Percentiles rank a stretch among this genome's conserved stretches.
Evolutionary conservation across 2,329 filamentous ascomycete genomes (phyloP).

Genomic region (Xylariaceae sp.): DNA sequence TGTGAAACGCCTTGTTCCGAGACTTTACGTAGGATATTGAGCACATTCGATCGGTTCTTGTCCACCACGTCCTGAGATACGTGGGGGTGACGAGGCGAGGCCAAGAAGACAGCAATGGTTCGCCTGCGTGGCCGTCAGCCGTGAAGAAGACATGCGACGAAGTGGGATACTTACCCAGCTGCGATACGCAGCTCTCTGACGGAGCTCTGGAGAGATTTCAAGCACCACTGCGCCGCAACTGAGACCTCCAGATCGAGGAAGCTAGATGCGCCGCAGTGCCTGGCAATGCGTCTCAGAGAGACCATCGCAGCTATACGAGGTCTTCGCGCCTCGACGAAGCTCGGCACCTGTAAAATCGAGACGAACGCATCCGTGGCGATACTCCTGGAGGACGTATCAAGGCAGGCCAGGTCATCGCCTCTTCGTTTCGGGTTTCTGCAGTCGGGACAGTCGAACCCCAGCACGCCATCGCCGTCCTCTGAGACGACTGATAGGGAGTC

Average conservation of each 20-base stretch:
- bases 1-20: slow-evolving; percentile 60
- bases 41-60: slow-evolving; percentile 60
- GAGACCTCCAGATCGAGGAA: slow-evolving; percentile 63
- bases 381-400: slow-evolving; percentile 24
- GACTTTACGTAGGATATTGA: slow-evolving; percentile 65
- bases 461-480: slow-evolving; percentile 2
- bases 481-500: slow-evolving; percentile 30
- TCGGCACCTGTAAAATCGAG: slow-evolving; percentile 35
- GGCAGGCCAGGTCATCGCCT: slow-evolving; percentile 7
- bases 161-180: slow-evolving; percentile 51
- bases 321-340: slow-evolving; percentile 47
- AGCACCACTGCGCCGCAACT: slow-evolving; percentile 67
- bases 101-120: slow-evolving; percentile 59
- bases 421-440: slow-evolving; percentile 10
- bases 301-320: slow-evolving; percentile 65
- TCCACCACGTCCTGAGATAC: slow-evolving; percentile 36
- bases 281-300: slow-evolving; percentile 59
- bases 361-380: slow-evolving; percentile 37
- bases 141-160: slow-evolving; percentile 7
- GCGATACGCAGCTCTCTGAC: slow-evolving; percentile 77
- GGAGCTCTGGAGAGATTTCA: slow-evolving; percentile 76
- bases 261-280: slow-evolving; percentile 53
- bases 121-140: slow-evolving; percentile 35
- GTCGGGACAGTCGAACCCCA: slow-evolving; percentile 15
- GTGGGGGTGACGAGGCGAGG: slow-evolving; percentile 28